phyloP scores from a whole-genome alignment of 2,329 filamentous ascomycete genomes.

The Trichoderma breve region DNA sequence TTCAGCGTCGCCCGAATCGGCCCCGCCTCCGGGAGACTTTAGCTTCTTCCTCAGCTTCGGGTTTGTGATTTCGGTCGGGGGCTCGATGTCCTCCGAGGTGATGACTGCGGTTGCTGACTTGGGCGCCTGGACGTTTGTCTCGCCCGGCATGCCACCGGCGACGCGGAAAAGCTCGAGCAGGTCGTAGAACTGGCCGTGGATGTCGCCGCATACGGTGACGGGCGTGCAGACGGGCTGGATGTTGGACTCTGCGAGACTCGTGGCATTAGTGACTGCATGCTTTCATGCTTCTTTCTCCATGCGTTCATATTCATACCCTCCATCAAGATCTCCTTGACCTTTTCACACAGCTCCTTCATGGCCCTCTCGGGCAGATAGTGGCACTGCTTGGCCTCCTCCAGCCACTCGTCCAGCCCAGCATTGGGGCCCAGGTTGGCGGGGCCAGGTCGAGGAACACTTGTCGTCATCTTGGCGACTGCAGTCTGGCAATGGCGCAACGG shows the following conservation, averaged over 20 bases:
- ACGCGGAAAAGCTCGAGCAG: conserved; percentile 95
- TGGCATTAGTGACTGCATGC: neutral
- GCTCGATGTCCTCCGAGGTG: conserved; percentile 87
- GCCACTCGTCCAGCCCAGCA: conserved; percentile 91
- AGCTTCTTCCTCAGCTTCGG: conserved; percentile 86
- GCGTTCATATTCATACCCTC: conserved; percentile 67
- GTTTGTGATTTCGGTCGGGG: conserved; percentile 82
- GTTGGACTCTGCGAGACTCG: conserved; percentile 71
- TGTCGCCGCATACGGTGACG: conserved; percentile 96
- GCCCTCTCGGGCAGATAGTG: conserved; percentile 93
- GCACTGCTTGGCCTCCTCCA: conserved; percentile 94
- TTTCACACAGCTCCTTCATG: conserved; percentile 99
- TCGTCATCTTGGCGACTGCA: conserved; percentile 33
- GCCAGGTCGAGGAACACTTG: conserved; percentile 76
- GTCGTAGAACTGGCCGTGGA: conserved; percentile 98
- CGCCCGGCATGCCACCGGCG: conserved; percentile 92
- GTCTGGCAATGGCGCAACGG: conserved; percentile 23
- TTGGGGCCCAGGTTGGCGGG: conserved; percentile 81
- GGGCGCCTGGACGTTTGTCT: conserved; percentile 67
- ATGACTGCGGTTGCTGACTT: conserved; percentile 72
- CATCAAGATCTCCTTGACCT: conserved; percentile 98
- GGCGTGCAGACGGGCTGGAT: conserved; percentile 97
- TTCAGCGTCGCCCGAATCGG: conserved; percentile 51
- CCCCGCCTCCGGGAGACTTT: conserved; percentile 44
- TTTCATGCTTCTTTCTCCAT: neutral